A percentile compares a stretch with the other conserved stretches of the same genome.
Evolutionary conservation across 768 basidiomycete genomes (phyloP).

Genomic region (Mycena kentingensis): DNA sequence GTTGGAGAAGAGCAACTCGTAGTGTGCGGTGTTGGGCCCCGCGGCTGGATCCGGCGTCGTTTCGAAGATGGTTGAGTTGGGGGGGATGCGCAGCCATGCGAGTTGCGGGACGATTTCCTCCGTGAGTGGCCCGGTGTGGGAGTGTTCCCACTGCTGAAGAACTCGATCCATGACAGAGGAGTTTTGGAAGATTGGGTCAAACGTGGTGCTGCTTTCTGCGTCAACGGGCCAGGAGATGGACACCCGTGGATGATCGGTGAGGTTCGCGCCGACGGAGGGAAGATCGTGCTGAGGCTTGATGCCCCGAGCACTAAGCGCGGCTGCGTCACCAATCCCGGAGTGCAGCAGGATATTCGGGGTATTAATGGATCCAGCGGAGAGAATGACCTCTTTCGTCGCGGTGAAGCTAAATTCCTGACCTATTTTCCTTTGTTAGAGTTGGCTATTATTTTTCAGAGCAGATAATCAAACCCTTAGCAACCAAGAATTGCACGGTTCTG

Average conservation of each 20-base stretch:
- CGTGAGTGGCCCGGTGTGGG: constrained; percentile 29
- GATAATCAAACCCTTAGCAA: neutral
- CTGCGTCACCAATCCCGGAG: constrained; percentile 31
- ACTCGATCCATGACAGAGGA: constrained; percentile 9
- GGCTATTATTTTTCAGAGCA: neutral
- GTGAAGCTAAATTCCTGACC: constrained; percentile 9
- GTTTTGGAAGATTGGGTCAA: constrained; percentile 28
- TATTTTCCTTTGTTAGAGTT: neutral
- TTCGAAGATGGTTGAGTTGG: constrained; percentile 18
- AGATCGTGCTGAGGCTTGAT: constrained; percentile 24
- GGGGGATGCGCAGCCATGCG: constrained; percentile 32
- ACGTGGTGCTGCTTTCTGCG: constrained; percentile 39
- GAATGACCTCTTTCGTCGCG: constrained; percentile 34
- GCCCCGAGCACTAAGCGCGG: constrained; percentile 11
- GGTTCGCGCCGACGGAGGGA: constrained; percentile 27
- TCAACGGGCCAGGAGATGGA: constrained; percentile 21
- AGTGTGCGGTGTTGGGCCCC: constrained; percentile 33
- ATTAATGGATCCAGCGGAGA: constrained; percentile 35
- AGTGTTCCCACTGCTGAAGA: constrained; percentile 26
- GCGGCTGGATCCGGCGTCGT: constrained; percentile 30
- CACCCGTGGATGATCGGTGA: constrained; percentile 25
- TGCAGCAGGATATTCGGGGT: constrained; percentile 30
- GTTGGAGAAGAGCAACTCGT: constrained; percentile 31
- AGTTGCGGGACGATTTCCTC: constrained; percentile 25
- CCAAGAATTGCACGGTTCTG: constrained; percentile 19